Percentiles rank a stretch among this genome's conserved stretches.
Conservation (phyloP, 139 green algal species). For the Chlamydomonas sphaeroides region DNA sequence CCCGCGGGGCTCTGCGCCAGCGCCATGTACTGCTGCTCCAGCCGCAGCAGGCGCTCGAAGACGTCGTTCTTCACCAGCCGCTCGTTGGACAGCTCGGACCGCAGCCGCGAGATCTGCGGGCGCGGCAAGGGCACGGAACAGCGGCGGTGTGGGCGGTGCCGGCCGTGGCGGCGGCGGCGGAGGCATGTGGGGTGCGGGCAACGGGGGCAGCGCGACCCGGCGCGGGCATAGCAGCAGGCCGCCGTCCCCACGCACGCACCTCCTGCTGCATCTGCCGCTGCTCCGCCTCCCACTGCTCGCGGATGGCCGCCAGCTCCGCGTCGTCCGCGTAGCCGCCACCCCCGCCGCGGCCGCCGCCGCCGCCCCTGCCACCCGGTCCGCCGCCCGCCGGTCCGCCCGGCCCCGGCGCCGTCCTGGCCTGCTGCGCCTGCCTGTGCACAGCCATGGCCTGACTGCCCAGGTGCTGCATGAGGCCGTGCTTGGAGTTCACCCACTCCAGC, state of each 20-base stretch:
- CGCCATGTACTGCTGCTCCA: conserved; percentile 30
- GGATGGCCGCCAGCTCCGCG: conserved; percentile 4
- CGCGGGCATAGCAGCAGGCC: too few species aligned
- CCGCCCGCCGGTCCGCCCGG: neutral
- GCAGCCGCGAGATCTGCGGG: conserved; percentile 6
- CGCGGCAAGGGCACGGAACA: too few species aligned
- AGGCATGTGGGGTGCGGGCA: neutral
- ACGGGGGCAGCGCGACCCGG: neutral
- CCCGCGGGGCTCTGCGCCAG: neutral
- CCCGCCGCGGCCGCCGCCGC: neutral
- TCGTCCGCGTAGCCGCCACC: neutral
- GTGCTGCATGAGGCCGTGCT: conserved; percentile 40
- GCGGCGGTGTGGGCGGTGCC: too few species aligned
- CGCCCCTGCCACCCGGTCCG: neutral
- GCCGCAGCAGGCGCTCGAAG: conserved; percentile 28
- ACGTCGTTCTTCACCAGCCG: conserved; percentile 37
- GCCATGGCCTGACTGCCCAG: neutral
- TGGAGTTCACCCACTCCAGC: conserved; percentile 44
- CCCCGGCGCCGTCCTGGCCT: too few species aligned
- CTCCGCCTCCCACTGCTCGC: conserved; percentile 36
- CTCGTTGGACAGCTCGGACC: conserved; percentile 25
- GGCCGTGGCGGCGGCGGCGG: too few species aligned
- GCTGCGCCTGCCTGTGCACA: neutral
- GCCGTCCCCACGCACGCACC: neutral
- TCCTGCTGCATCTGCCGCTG: conserved; percentile 34